Evolutionary conservation across 208 protist species (phyloP).

Genomic region (Leishmania amazonensis): DNA sequence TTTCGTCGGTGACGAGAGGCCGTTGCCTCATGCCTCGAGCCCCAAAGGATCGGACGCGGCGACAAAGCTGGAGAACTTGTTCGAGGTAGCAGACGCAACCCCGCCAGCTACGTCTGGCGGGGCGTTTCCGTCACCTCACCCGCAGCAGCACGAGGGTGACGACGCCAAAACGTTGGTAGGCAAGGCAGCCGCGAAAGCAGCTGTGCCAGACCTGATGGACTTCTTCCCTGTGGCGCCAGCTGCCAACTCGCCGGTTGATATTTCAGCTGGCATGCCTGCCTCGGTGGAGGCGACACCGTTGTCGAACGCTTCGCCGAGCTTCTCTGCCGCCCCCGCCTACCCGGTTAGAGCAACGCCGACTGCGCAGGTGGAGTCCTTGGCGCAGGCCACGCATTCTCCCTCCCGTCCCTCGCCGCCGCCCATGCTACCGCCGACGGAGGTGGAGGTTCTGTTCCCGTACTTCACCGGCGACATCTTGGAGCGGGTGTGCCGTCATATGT

Average conservation of each 20-base stretch:
- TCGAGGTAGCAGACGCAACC: not conserved
- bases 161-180: not conserved
- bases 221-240: constrained; percentile 19
- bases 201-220: constrained; percentile 32
- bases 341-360: not conserved
- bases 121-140: not conserved
- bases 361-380: not conserved
- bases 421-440: constrained; percentile 12
- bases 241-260: not conserved
- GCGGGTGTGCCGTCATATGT: constrained; percentile 81
- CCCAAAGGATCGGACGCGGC: not conserved
- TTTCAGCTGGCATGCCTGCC: not conserved
- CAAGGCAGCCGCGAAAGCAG: not conserved
- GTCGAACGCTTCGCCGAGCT: not conserved
- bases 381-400: not conserved
- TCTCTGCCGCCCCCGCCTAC: not conserved
- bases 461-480: constrained; percentile 63
- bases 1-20: not conserved
- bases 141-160: not conserved
- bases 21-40: not conserved
- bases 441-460: constrained; percentile 81
- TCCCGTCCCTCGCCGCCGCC: not conserved
- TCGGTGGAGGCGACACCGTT: not conserved
- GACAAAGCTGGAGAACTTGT: constrained; percentile 26
- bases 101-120: not conserved